Evolutionary conservation across 2,329 filamentous ascomycete species (phyloP).

Genomic region (Aureobasidium vineae): DNA sequence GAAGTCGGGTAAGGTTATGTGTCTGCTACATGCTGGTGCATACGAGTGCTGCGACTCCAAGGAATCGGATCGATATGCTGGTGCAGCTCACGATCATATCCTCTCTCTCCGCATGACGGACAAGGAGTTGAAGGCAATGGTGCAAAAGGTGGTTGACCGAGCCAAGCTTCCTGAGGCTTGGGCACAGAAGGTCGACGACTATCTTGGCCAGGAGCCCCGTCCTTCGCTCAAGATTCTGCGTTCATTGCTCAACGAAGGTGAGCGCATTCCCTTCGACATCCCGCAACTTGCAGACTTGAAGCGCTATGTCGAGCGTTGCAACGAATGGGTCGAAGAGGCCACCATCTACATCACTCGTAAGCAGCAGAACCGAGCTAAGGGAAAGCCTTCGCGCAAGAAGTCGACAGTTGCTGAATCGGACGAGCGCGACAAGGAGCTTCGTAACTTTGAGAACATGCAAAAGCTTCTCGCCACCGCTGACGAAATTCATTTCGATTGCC

Average conservation of each 20-base stretch:
- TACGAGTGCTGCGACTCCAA: conserved; percentile 75
- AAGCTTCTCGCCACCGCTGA: conserved; percentile 81
- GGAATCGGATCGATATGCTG: conserved; percentile 64
- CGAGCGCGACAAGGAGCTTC: conserved; percentile 77
- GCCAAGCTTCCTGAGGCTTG: conserved; percentile 81
- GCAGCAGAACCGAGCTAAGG: conserved; percentile 94
- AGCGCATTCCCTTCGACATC: conserved; percentile 90
- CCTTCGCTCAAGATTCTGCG: conserved; percentile 85
- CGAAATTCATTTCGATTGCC: conserved; percentile 86
- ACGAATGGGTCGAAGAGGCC: conserved; percentile 97
- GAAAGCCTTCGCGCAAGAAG: conserved; percentile 77
- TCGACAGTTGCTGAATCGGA: conserved; percentile 68
- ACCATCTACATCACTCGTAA: conserved; percentile 96
- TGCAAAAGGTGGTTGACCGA: conserved; percentile 80
- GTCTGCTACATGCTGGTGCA: conserved; percentile 74
- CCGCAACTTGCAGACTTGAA: conserved; percentile 77
- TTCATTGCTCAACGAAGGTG: conserved; percentile 82
- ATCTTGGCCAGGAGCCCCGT: conserved; percentile 77
- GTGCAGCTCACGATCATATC: conserved; percentile 58
- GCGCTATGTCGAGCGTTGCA: conserved; percentile 91
- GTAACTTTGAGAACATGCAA: conserved; percentile 84
- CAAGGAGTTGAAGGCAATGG: conserved; percentile 63
- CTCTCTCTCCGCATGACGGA: conserved; percentile 76
- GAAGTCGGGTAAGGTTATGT: conserved; percentile 76
- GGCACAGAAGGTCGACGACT: conserved; percentile 83